A percentile compares a stretch with the other conserved stretches of the same genome.
Evolutionary conservation across 2,329 filamentous ascomycete species (phyloP).

Genomic region (Knoxdaviesia proteae): DNA sequence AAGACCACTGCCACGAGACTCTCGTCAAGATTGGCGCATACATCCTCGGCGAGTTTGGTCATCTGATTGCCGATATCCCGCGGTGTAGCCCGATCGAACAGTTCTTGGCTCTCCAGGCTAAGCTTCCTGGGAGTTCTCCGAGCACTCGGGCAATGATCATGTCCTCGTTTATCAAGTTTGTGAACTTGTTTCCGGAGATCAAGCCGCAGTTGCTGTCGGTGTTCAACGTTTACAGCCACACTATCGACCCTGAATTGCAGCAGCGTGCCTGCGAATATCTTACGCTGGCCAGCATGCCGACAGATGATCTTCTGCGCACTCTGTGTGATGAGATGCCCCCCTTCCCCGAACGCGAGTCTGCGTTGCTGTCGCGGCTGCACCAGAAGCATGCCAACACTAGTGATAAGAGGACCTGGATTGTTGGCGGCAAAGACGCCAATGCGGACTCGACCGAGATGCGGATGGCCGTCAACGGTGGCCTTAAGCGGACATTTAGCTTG

Average conservation of each 20-base stretch:
- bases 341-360: constrained; percentile 85
- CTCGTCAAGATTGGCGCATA: constrained; percentile 96
- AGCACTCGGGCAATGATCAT: constrained; percentile 83
- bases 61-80: constrained; percentile 79
- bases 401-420: constrained; percentile 91
- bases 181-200: constrained; percentile 96
- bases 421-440: constrained; percentile 93
- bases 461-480: constrained; percentile 58
- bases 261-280: constrained; percentile 93
- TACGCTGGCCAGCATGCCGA: constrained; percentile 62
- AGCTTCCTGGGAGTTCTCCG: constrained; percentile 74
- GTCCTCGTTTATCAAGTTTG: constrained; percentile 91
- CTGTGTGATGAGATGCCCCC: constrained; percentile 98
- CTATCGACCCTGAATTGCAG: constrained; percentile 83
- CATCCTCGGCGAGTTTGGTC: constrained; percentile 88
- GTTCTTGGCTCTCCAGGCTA: constrained; percentile 76
- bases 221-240: constrained; percentile 84
- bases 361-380: constrained; percentile 75
- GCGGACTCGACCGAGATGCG: constrained; percentile 58
- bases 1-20: constrained; percentile 87
- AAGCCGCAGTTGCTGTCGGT: constrained; percentile 83
- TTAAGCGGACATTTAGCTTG: constrained; percentile 69
- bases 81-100: constrained; percentile 95
- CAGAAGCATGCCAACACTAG: constrained; percentile 85
- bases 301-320: constrained; percentile 78